These are phyloP conservation scores for Silene uniflora DNA, from an alignment of 148 eudicot species.

Conservation along the genomic window DNA sequence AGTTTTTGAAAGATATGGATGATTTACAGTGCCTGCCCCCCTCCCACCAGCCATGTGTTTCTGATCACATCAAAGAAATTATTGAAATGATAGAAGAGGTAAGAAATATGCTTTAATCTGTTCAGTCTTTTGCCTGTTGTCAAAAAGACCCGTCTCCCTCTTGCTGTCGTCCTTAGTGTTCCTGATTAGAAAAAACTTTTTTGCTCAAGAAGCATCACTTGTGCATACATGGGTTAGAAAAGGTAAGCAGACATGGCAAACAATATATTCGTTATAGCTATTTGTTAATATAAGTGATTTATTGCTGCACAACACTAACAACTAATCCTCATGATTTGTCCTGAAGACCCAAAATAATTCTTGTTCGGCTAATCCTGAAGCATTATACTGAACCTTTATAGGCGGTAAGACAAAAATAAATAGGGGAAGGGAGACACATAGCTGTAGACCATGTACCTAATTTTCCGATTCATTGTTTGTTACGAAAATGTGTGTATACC, in stretches of 20 bases:
- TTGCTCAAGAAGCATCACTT: slow-evolving; percentile 5
- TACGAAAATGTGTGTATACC: neutral
- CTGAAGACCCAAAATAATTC: neutral
- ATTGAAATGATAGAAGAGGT: slow-evolving; percentile 79
- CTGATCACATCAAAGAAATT: slow-evolving; percentile 80
- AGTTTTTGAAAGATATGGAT: slow-evolving; percentile 67
- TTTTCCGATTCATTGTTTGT: neutral
- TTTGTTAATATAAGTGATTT: neutral
- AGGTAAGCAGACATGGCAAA: neutral
- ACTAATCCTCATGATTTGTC: neutral
- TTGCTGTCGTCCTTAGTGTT: neutral
- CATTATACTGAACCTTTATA: neutral
- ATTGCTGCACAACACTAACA: neutral
- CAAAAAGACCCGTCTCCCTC: neutral
- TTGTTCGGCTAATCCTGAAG: neutral
- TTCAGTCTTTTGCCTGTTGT: neutral
- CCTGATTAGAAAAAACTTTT: neutral
- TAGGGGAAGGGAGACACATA: neutral
- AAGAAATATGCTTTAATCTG: slow-evolving; percentile 6
- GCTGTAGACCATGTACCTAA: neutral
- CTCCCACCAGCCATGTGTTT: slow-evolving; percentile 74
- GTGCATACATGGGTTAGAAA: neutral
- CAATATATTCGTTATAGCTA: neutral
- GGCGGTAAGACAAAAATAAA: neutral
- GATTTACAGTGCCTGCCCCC: slow-evolving; percentile 90